Evolutionary conservation across 2,329 filamentous ascomycete genomes (phyloP).

Genomic region (Diaporthe velutina): DNA sequence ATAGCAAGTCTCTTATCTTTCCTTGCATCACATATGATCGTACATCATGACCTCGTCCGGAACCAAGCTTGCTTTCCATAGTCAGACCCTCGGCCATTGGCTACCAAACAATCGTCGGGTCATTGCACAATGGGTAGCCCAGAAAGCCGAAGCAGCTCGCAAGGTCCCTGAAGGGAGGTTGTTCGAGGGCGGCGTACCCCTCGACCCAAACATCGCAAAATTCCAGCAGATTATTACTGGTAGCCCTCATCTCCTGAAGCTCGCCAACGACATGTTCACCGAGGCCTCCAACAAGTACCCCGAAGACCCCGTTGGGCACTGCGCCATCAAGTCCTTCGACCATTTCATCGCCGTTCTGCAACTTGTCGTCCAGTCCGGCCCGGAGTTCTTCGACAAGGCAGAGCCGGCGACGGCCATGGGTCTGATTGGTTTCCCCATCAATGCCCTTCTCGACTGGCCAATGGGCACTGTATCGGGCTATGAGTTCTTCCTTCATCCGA

Average conservation of each 20-base stretch:
- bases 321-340: constrained; percentile 2
- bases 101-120: background rate
- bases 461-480: constrained; percentile 57
- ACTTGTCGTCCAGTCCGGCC: background rate
- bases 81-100: background rate
- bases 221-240: background rate
- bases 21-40: background rate
- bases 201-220: background rate
- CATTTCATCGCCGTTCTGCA: background rate
- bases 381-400: background rate
- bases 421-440: constrained; percentile 65
- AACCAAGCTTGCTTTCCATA: too few relatives aligned
- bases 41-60: background rate
- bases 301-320: background rate
- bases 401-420: constrained; percentile 45
- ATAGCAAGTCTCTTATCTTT: background rate
- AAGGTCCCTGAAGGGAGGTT: background rate
- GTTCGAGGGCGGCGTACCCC: background rate
- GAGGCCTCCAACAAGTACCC: constrained; percentile 17
- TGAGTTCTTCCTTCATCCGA: background rate
- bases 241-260: background rate
- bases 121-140: background rate
- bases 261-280: constrained; percentile 16
- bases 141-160: background rate
- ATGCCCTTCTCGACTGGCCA: constrained; percentile 66